Percentiles rank a stretch among this genome's conserved stretches.
Conservation (phyloP, 164 flowering plant species). For the Nymphaea thermarum region DNA sequence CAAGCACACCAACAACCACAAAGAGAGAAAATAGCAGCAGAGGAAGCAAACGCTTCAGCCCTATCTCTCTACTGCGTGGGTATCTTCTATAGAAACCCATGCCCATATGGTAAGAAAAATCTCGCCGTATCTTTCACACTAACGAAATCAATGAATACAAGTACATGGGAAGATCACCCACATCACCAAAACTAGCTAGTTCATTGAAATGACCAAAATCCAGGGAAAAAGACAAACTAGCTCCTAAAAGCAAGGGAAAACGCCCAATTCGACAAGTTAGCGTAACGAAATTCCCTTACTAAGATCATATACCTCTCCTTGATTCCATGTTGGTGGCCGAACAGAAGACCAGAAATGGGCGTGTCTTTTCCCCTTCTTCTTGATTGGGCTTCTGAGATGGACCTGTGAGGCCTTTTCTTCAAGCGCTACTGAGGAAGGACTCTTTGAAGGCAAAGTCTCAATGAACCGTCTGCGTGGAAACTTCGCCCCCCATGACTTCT, state of each 20-base stretch:
- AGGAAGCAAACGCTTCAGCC: constrained; percentile 33
- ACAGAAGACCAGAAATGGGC: not conserved
- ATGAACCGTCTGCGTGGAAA: not conserved
- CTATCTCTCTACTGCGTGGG: constrained; percentile 24
- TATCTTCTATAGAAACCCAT: constrained; percentile 43
- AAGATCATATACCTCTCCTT: not conserved
- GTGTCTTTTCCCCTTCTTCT: not conserved
- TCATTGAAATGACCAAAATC: not conserved
- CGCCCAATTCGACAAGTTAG: not conserved
- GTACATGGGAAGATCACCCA: not conserved
- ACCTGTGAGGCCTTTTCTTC: not conserved
- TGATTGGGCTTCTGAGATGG: not conserved
- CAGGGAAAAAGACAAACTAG: not conserved
- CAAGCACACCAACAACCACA: constrained; percentile 25
- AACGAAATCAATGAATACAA: not conserved
- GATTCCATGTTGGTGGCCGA: not conserved
- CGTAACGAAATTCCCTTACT: not conserved
- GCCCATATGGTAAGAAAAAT: not conserved
- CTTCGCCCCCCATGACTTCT: not conserved
- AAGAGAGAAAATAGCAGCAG: constrained; percentile 29
- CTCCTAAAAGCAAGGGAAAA: not conserved
- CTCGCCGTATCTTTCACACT: not conserved
- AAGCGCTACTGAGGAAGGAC: not conserved
- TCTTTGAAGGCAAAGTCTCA: not conserved
- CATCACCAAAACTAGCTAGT: not conserved